phyloP scores from a whole-genome alignment of 805 yeast genomes.

The Jamesozyma hellenica region DNA sequence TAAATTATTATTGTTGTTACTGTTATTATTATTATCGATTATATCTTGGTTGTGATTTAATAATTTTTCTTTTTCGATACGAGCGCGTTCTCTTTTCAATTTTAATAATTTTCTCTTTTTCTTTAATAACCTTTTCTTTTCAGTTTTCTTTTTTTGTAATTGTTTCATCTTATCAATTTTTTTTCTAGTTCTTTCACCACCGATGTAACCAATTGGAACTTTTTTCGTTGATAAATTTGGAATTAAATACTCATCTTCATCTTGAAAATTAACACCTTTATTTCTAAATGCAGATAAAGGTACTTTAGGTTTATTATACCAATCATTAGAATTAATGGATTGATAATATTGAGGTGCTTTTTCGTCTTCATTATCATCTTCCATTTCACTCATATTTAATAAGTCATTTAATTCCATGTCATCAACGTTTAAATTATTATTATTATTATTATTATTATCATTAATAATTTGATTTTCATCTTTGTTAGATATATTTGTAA shows the following conservation, averaged over 20 bases:
- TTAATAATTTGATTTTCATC: slow-evolving; percentile 6
- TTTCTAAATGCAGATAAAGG: slow-evolving; percentile 90
- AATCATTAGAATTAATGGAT: slow-evolving; percentile 30
- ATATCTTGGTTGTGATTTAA: neutral
- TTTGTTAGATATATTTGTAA: neutral
- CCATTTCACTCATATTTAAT: slow-evolving; percentile 79
- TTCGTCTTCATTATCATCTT: slow-evolving; percentile 56
- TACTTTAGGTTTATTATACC: slow-evolving; percentile 39
- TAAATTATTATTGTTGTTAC: neutral
- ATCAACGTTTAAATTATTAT: slow-evolving; percentile 13
- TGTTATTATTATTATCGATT: neutral
- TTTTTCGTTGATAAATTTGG: slow-evolving; percentile 24
- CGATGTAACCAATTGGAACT: slow-evolving; percentile 30
- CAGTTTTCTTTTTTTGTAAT: slow-evolving; percentile 27
- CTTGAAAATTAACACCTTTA: slow-evolving; percentile 41
- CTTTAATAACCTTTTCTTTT: slow-evolving; percentile 26
- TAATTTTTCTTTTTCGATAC: slow-evolving; percentile 20
- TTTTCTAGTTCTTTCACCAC: slow-evolving; percentile 28
- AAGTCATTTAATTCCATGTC: slow-evolving; percentile 63
- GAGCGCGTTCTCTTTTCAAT: slow-evolving; percentile 24
- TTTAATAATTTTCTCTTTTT: slow-evolving; percentile 27
- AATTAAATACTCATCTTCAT: slow-evolving; percentile 25
- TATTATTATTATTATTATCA: neutral
- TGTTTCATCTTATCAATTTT: slow-evolving; percentile 30
- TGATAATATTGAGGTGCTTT: slow-evolving; percentile 32